These are phyloP conservation scores for Coemansia sp. DNA, from an alignment of 192 early-diverging fungal species.

Conservation along the genomic window DNA sequence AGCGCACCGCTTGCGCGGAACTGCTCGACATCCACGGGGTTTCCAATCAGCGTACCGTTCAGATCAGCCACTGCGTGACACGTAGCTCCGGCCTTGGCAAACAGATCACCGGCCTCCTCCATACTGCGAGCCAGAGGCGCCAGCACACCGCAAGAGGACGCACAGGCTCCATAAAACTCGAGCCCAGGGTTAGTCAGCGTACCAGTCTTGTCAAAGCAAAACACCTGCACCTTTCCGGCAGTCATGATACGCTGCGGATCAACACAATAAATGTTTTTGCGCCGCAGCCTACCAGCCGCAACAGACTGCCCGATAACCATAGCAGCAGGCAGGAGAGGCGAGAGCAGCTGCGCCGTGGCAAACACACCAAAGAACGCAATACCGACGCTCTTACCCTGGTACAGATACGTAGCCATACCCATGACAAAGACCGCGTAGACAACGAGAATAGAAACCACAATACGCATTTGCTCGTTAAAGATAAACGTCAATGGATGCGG, in stretches of 20 bases:
- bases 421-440: slow-evolving; percentile 41
- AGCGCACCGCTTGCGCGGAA: slow-evolving; percentile 29
- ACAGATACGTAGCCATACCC: slow-evolving; percentile 39
- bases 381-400: slow-evolving; percentile 1
- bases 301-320: slow-evolving; percentile 73
- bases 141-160: too few relatives aligned
- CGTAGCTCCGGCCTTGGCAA: slow-evolving; percentile 51
- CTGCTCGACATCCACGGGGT: slow-evolving; percentile 56
- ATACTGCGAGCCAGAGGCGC: neutral
- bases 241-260: slow-evolving; percentile 70
- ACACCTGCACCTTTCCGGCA: slow-evolving; percentile 72
- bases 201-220: slow-evolving; percentile 78
- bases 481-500: slow-evolving; percentile 64
- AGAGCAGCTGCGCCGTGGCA: slow-evolving; percentile 64
- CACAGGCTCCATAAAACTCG: slow-evolving; percentile 60
- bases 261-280: slow-evolving; percentile 67
- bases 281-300: slow-evolving; percentile 57
- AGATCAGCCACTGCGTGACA: slow-evolving; percentile 66
- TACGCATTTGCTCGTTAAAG: slow-evolving; percentile 68
- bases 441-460: slow-evolving; percentile 53
- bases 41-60: slow-evolving; percentile 40
- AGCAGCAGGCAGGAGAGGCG: slow-evolving; percentile 68
- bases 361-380: slow-evolving; percentile 67
- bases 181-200: slow-evolving; percentile 74
- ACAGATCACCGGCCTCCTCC: slow-evolving; percentile 12